Evolutionary conservation across 148 eudicot species (phyloP), one percentile per base, ranked within the genome.

Genomic region (Rhododendron simsii): DNA sequence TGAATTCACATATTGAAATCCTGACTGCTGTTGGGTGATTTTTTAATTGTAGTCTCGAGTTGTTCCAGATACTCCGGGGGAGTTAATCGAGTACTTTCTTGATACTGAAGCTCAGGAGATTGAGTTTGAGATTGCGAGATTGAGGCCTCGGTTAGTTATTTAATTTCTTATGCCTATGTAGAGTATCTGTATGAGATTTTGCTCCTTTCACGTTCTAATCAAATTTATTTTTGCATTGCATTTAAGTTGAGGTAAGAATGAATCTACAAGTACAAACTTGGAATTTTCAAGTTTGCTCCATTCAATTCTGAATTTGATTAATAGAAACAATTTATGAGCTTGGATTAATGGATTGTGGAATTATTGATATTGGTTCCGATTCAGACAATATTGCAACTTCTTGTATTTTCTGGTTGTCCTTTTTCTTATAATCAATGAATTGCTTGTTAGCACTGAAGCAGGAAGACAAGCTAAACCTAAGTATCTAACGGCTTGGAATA

Each of bases 91-190:
- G 91, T 95, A 94, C 89, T 93, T 97, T 73, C 98, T 97, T 78
- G 98, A 97, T 87, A 95, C 98, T 5, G 98, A 97, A 87, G 99
- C 99, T 90, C 99, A 90, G 63, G 99, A 95, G 89, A 88, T 97
- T 86, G 98, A 97, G 81, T 91, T 87, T 78, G 99, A 97, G 93
- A 92, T 97, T 81, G 93, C 98, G 44, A 89, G 95, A 78, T 86
- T 97, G 89, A 93, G 99, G 85, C 96, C 95, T 53, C 91, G 95
- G 99, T 91, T 59, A 83, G 90, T 93, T 82, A 11, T 87, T 84
- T 30, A 33, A 11, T 23, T 47, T 26, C 39, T 48, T 50, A 3
- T 50, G 20, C 57, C 9, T 48, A 35, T 33, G 16, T 20, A 7
- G 83, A 81, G 55, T 48, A 47, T 84, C 20, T 50, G 61, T 23